Evolutionary conservation across 2,329 filamentous ascomycete genomes (phyloP).

Genomic region (Sporothrix protearum): DNA sequence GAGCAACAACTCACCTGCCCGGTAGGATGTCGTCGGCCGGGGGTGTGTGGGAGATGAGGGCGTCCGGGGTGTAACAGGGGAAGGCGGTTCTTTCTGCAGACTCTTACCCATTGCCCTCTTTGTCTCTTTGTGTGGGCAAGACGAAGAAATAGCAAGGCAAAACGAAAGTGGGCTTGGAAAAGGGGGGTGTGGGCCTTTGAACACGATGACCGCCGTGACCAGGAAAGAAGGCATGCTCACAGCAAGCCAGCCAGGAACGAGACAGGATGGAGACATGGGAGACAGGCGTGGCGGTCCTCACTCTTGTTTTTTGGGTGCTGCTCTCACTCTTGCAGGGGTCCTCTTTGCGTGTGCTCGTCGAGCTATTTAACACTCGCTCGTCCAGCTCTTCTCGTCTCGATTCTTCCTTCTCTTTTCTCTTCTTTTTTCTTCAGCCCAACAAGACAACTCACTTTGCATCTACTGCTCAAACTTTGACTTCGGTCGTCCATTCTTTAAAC

Average conservation of each 20-base stretch:
- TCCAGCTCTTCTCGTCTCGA: conserved; percentile 24
- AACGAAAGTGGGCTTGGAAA: conserved; percentile 20
- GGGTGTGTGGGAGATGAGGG: conserved; percentile 23
- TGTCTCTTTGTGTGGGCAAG: not conserved
- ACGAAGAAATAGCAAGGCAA: not conserved
- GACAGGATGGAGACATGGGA: not conserved
- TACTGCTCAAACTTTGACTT: conserved; percentile 38
- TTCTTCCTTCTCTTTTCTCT: conserved; percentile 26
- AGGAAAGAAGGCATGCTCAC: not conserved
- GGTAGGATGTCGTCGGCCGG: conserved; percentile 11
- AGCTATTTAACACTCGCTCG: conserved; percentile 37
- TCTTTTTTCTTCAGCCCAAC: conserved; percentile 37
- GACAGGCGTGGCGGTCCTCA: not conserved
- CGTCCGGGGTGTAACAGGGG: conserved; percentile 3
- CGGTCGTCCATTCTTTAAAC: conserved; percentile 43
- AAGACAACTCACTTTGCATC: conserved; percentile 34
- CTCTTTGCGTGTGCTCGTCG: not conserved
- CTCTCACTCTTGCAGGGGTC: not conserved
- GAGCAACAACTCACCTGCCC: conserved; percentile 15
- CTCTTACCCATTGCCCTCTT: not conserved
- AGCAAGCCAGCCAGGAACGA: conserved; percentile 7
- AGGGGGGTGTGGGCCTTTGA: conserved; percentile 21
- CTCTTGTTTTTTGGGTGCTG: not conserved
- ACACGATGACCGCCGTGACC: not conserved
- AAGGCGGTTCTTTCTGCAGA: not conserved